A percentile compares a stretch with the other conserved stretches of the same genome.
phyloP scores from a whole-genome alignment of 2,329 filamentous ascomycete genomes.

The Aspergillus tubingensis region DNA sequence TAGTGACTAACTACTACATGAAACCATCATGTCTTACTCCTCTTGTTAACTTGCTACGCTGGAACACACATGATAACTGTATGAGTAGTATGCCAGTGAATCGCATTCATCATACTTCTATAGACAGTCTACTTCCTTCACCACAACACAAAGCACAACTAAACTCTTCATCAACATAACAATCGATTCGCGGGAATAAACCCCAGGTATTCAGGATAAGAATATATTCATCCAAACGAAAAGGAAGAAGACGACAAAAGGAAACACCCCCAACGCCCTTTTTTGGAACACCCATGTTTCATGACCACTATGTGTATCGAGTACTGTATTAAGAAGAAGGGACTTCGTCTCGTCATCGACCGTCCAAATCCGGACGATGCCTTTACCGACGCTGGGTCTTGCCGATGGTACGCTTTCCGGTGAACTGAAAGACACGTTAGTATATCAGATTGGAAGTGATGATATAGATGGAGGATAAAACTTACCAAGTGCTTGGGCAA shows the following conservation, averaged over 20 bases:
- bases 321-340: slow-evolving; percentile 29
- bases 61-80: background rate
- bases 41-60: no score
- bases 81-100: background rate
- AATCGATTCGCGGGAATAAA: background rate
- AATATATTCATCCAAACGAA: slow-evolving; percentile 25
- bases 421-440: slow-evolving; percentile 59
- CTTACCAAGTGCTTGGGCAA: slow-evolving; percentile 89
- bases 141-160: background rate
- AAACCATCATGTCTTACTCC: no score
- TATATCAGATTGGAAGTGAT: slow-evolving; percentile 5
- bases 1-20: no score
- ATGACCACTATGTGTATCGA: slow-evolving; percentile 18
- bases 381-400: slow-evolving; percentile 63
- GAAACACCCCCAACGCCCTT: slow-evolving; percentile 20
- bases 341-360: slow-evolving; percentile 31
- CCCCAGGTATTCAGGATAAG: background rate
- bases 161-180: background rate
- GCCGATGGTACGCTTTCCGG: slow-evolving; percentile 91
- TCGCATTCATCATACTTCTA: background rate
- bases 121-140: background rate
- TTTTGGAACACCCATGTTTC: slow-evolving; percentile 19
- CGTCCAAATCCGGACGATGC: slow-evolving; percentile 9
- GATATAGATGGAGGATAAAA: slow-evolving; percentile 28
- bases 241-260: slow-evolving; percentile 25